phyloP scores from a whole-genome alignment of 257 asterid species.

The Primulina eburnea region DNA sequence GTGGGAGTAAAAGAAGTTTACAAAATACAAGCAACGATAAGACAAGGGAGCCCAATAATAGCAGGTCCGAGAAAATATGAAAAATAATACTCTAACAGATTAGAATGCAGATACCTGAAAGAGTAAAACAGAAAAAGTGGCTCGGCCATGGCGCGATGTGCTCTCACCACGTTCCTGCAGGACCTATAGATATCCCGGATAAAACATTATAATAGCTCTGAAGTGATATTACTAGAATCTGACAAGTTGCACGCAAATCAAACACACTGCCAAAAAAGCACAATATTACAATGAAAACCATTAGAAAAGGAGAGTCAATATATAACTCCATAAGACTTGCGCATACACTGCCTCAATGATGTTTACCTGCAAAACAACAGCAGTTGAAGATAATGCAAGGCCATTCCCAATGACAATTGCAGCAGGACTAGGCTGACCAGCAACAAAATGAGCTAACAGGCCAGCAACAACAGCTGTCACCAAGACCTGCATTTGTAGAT shows the following conservation, averaged over 20 bases:
- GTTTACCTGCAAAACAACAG: conserved; percentile 95
- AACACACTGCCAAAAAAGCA: neutral
- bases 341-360: conserved; percentile 10
- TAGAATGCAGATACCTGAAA: conserved; percentile 66
- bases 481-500: conserved; percentile 61
- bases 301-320: no score
- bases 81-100: conserved; percentile 7
- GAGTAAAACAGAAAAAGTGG: conserved; percentile 93
- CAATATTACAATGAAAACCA: neutral
- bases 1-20: neutral
- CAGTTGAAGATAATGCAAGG: conserved; percentile 97
- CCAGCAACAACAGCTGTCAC: conserved; percentile 84
- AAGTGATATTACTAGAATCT: neutral
- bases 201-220: conserved; percentile 25
- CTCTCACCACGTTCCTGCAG: conserved; percentile 99
- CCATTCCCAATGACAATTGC: conserved; percentile 98
- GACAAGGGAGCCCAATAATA: neutral
- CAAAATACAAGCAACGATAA: neutral
- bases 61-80: conserved; percentile 2
- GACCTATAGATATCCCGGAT: conserved; percentile 57
- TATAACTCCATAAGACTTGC: neutral
- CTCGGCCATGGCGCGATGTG: conserved; percentile 99
- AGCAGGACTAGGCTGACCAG: conserved; percentile 93
- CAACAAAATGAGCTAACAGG: conserved; percentile 66
- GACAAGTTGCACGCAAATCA: neutral